Conservation (phyloP, 2,329 filamentous ascomycete genomes). For the Aspergillus sp. region DNA sequence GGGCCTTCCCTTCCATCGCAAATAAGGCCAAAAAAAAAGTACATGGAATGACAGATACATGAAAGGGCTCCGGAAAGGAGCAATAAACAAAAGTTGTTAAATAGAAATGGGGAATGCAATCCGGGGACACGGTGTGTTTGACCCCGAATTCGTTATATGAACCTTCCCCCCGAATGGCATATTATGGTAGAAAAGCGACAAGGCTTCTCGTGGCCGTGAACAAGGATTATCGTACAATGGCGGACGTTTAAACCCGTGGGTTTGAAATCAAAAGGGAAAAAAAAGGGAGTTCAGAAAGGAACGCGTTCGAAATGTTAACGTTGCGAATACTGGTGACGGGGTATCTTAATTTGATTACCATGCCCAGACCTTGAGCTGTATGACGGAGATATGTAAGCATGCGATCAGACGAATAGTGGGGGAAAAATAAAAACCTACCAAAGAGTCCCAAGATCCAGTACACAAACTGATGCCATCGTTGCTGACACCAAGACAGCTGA, state of each 20-base stretch:
- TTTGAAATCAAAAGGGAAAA: slow-evolving; percentile 18
- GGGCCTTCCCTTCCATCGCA: slow-evolving; percentile 17
- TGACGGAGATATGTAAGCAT: slow-evolving; percentile 6
- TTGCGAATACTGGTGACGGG: slow-evolving; percentile 27
- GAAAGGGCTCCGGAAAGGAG: slow-evolving; percentile 21
- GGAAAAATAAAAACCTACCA: slow-evolving; percentile 56
- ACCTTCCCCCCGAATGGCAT: slow-evolving; percentile 13
- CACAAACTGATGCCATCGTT: slow-evolving; percentile 98
- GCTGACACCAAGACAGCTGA: slow-evolving; percentile 96
- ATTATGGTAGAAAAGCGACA: slow-evolving; percentile 20
- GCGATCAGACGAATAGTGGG: background rate
- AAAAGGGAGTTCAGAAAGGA: slow-evolving; percentile 17
- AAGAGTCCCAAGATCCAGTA: slow-evolving; percentile 98
- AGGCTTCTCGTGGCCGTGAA: slow-evolving; percentile 16
- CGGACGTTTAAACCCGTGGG: slow-evolving; percentile 26
- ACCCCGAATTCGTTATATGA: background rate
- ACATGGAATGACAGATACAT: slow-evolving; percentile 15
- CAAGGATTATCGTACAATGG: slow-evolving; percentile 42
- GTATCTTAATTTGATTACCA: slow-evolving; percentile 49
- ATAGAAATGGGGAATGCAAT: slow-evolving; percentile 11
- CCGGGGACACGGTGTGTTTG: background rate
- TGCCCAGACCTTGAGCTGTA: slow-evolving; percentile 79
- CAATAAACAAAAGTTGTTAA: slow-evolving; percentile 10
- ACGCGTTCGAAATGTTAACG: slow-evolving; percentile 25
- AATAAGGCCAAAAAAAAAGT: slow-evolving; percentile 10